Conservation (phyloP, 176 grass and related monocot genomes). For the Coix lacrymajobi region DNA sequence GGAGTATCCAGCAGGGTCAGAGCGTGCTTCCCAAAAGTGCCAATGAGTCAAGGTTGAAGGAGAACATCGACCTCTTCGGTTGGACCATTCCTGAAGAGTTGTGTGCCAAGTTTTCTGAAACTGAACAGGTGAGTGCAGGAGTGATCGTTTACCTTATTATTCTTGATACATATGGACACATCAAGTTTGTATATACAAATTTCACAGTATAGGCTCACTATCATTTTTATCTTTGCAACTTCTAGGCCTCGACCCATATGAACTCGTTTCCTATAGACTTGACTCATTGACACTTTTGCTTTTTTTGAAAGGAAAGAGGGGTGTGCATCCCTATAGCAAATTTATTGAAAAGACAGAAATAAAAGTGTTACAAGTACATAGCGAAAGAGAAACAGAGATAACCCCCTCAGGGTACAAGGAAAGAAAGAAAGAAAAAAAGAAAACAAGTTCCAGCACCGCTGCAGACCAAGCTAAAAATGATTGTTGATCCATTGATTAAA, state of each 20-base stretch:
- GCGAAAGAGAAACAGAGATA: too few species aligned
- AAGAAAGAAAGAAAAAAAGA: too few species aligned
- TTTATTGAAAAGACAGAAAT: too few species aligned
- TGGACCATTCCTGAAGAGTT: slow-evolving; percentile 55
- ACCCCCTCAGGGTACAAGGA: too few species aligned
- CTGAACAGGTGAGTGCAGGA: slow-evolving; percentile 38
- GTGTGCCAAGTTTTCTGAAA: slow-evolving; percentile 32
- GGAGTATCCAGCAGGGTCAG: slow-evolving; percentile 36
- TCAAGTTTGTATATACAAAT: background rate
- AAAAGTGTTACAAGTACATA: too few species aligned
- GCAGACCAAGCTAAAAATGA: too few species aligned
- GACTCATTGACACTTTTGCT: background rate
- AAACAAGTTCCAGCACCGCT: too few species aligned
- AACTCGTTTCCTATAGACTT: too few species aligned
- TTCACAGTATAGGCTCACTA: background rate
- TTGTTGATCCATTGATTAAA: too few species aligned
- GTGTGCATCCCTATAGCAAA: too few species aligned
- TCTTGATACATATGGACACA: background rate
- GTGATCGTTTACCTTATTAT: background rate
- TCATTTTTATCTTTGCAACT: background rate
- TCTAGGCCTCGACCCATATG: background rate
- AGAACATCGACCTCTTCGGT: slow-evolving; percentile 48
- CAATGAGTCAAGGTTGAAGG: slow-evolving; percentile 40
- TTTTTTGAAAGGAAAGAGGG: too few species aligned
- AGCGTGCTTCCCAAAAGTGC: slow-evolving; percentile 51